Conservation (phyloP, 441 rosid species). For the Populus hybrid region DNA sequence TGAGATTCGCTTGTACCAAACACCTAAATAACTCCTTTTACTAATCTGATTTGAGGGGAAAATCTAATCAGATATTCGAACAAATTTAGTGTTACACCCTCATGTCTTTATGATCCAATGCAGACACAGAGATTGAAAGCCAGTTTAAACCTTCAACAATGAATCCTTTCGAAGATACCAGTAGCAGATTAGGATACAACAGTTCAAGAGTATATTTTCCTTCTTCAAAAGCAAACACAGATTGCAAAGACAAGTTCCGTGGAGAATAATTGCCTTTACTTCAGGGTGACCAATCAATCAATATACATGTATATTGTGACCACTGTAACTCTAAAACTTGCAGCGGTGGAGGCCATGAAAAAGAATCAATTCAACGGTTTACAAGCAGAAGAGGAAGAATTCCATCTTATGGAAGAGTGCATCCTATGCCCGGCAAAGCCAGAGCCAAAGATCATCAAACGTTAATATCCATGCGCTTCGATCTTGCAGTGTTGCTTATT, state of each 20-base stretch:
- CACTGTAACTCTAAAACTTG: slow-evolving; percentile 5
- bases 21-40: no score
- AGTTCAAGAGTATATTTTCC: background rate
- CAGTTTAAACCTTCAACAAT: background rate
- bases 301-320: slow-evolving; percentile 18
- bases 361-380: slow-evolving; percentile 26
- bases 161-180: background rate
- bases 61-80: no score
- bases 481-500: slow-evolving; percentile 47
- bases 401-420: background rate
- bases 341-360: slow-evolving; percentile 8
- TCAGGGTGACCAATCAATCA: slow-evolving; percentile 11
- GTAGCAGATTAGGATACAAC: background rate
- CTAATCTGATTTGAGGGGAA: no score
- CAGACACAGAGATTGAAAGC: no score
- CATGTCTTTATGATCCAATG: no score
- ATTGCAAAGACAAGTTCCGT: background rate
- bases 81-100: no score
- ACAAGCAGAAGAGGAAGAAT: background rate
- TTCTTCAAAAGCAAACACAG: background rate
- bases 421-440: no score
- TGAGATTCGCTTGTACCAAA: no score
- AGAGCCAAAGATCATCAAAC: slow-evolving; percentile 32
- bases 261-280: slow-evolving; percentile 2
- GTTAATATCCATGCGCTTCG: slow-evolving; percentile 80